A percentile compares a stretch with the other conserved stretches of the same genome.
phyloP scores from a whole-genome alignment of 2,329 filamentous ascomycete species.

The Allantophomopsis lycopodina region DNA sequence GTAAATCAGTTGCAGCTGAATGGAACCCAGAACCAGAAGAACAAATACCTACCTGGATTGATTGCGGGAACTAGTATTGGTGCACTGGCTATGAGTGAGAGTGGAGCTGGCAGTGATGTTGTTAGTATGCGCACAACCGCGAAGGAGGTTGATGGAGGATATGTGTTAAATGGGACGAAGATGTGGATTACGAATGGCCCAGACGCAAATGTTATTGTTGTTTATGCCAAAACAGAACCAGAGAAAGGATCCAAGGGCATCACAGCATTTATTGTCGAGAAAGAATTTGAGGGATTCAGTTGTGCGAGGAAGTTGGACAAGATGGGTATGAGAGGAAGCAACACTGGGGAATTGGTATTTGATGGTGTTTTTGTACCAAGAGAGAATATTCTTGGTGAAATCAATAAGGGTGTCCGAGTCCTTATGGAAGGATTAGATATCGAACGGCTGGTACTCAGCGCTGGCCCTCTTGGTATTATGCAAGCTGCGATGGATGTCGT shows the following conservation, averaged over 20 bases:
- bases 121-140: constrained; percentile 90
- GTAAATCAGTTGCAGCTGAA: constrained; percentile 95
- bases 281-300: constrained; percentile 57
- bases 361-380: constrained; percentile 80
- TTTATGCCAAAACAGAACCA: constrained; percentile 93
- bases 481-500: constrained; percentile 76
- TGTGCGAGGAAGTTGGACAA: constrained; percentile 91
- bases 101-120: constrained; percentile 81
- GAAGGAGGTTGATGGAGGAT: constrained; percentile 70
- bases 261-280: constrained; percentile 83
- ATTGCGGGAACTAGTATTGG: constrained; percentile 73
- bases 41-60: constrained; percentile 64
- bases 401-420: constrained; percentile 77
- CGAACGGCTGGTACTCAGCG: constrained; percentile 80
- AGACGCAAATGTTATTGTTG: constrained; percentile 81
- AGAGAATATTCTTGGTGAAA: constrained; percentile 64
- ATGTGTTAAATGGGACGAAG: constrained; percentile 76
- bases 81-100: constrained; percentile 89
- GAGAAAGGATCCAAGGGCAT: constrained; percentile 76
- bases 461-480: constrained; percentile 89
- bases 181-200: constrained; percentile 99
- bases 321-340: constrained; percentile 93
- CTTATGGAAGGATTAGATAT: constrained; percentile 95
- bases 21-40: constrained; percentile 66
- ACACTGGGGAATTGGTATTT: constrained; percentile 88